A percentile compares a stretch with the other conserved stretches of the same genome.
Evolutionary conservation across 2,329 filamentous ascomycete genomes (phyloP).

Genomic region (Penicillium olsonii): DNA sequence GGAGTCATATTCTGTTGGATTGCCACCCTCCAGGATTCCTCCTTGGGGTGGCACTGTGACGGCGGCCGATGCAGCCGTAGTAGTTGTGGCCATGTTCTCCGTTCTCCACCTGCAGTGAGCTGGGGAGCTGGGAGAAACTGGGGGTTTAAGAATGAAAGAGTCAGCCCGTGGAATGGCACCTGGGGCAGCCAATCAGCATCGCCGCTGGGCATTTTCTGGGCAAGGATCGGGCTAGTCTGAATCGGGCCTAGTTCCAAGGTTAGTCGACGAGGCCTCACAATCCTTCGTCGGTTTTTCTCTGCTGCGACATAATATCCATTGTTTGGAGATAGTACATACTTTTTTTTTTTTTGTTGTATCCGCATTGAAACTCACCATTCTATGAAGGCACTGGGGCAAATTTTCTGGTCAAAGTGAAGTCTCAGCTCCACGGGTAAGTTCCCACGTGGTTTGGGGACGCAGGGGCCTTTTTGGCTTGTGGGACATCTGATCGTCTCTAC

Average conservation of each 20-base stretch:
- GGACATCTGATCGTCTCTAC: background rate
- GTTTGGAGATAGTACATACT: no score
- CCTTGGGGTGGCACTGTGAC: slow-evolving; percentile 53
- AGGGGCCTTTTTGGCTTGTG: slow-evolving; percentile 1
- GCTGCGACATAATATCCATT: no score
- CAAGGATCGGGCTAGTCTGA: background rate
- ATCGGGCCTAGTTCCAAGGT: background rate
- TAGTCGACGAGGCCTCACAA: background rate
- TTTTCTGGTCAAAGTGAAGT: no score
- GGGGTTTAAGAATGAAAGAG: background rate
- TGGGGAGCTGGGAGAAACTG: background rate
- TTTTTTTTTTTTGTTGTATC: no score
- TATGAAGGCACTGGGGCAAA: no score
- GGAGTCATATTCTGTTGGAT: slow-evolving; percentile 68
- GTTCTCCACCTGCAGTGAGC: background rate
- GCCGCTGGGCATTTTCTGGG: background rate
- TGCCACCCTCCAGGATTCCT: slow-evolving; percentile 70
- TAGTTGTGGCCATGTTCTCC: slow-evolving; percentile 7
- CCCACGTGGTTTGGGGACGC: slow-evolving; percentile 4
- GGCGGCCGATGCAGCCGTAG: no score
- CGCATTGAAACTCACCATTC: no score
- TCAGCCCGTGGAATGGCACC: background rate
- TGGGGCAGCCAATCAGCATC: slow-evolving; percentile 3
- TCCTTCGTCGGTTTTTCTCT: background rate
- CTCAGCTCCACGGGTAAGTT: background rate